Conservation (phyloP, 371 early-diverging fungal species). For the Rhizomucor miehei region DNA sequence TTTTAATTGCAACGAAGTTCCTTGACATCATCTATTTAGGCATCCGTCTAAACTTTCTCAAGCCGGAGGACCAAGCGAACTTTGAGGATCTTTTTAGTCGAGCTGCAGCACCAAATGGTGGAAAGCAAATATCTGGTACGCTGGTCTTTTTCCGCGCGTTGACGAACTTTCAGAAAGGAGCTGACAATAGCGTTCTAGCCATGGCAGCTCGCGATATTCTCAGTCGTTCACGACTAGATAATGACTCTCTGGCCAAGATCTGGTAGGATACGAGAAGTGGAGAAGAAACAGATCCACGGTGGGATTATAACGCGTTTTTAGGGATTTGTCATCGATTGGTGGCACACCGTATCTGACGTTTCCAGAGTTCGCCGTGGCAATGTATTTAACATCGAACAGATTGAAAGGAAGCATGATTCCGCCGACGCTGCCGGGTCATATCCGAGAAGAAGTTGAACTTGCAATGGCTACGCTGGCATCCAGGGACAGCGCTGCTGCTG, state of each 20-base stretch:
- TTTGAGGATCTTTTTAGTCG: constrained; percentile 46
- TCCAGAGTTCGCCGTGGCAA: constrained; percentile 60
- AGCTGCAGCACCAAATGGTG: constrained; percentile 33
- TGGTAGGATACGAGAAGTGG: constrained; percentile 25
- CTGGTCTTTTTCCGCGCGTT: too few relatives aligned
- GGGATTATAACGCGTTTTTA: constrained; percentile 6
- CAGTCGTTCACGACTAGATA: constrained; percentile 37
- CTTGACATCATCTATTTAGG: constrained; percentile 16
- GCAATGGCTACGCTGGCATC: constrained; percentile 53
- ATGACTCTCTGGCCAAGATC: constrained; percentile 47
- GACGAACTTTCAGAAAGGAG: background rate
- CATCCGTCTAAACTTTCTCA: constrained; percentile 45
- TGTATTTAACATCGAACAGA: constrained; percentile 51
- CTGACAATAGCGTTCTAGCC: constrained; percentile 19
- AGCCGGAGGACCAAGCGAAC: constrained; percentile 40
- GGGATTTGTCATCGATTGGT: constrained; percentile 49
- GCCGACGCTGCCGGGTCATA: constrained; percentile 28
- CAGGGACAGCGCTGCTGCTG: constrained; percentile 19
- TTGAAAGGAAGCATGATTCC: constrained; percentile 45
- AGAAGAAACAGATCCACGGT: background rate
- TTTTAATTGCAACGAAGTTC: background rate
- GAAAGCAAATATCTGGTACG: constrained; percentile 39
- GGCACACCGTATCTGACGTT: constrained; percentile 45
- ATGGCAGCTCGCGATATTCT: constrained; percentile 39
- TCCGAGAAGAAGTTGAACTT: constrained; percentile 44